phyloP scores from a whole-genome alignment of 176 grass and related monocot species.

The Ampelocalamus luodianensis region DNA sequence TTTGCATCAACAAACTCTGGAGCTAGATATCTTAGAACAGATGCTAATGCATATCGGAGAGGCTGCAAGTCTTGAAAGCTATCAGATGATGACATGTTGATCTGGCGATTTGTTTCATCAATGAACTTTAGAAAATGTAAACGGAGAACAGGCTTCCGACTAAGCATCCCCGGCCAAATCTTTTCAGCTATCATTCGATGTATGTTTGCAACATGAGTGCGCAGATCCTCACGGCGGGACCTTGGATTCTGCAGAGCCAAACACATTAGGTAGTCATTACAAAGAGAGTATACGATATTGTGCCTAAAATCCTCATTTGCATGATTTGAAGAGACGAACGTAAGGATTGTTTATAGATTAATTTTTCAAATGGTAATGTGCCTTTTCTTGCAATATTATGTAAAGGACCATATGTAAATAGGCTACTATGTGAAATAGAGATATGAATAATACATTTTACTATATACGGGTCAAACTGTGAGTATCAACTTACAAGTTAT shows the following conservation, averaged over 20 bases:
- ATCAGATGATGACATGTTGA: conserved; percentile 58
- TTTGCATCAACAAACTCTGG: conserved; percentile 94
- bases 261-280: conserved; percentile 35
- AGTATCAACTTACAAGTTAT: neutral
- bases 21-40: conserved; percentile 83
- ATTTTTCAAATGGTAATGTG: neutral
- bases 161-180: conserved; percentile 93
- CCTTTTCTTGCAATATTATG: conserved; percentile 6
- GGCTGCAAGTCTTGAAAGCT: conserved; percentile 87
- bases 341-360: conserved; percentile 5
- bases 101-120: conserved; percentile 87
- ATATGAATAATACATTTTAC: conserved; percentile 33
- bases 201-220: conserved; percentile 88
- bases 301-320: conserved; percentile 16
- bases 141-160: conserved; percentile 73
- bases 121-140: conserved; percentile 85
- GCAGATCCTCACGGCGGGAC: conserved; percentile 86
- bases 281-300: conserved; percentile 23
- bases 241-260: conserved; percentile 78
- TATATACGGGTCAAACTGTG: conserved; percentile 22
- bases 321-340: conserved; percentile 9
- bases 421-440: conserved; percentile 10
- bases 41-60: conserved; percentile 88
- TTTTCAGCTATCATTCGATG: conserved; percentile 95
- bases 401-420: neutral